phyloP scores from a whole-genome alignment of 192 early-diverging fungal genomes.

The Entomortierella chlamydospora region DNA sequence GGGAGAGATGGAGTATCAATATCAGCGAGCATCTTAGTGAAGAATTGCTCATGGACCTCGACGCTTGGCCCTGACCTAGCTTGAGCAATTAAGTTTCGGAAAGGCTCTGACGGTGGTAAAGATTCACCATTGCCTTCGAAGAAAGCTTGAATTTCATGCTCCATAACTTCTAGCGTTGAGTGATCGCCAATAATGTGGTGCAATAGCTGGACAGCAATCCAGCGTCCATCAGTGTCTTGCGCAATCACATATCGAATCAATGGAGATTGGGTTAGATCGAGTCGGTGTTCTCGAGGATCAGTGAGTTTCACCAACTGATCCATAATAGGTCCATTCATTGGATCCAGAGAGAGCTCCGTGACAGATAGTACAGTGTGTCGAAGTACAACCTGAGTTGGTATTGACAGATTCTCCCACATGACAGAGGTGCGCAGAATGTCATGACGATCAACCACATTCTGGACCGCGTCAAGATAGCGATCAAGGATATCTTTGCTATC shows the following conservation, averaged over 20 bases:
- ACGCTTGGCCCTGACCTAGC: not conserved
- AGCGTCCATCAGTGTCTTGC: not conserved
- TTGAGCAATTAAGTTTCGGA: not conserved
- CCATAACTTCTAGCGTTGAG: not conserved
- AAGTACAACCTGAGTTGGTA: not conserved
- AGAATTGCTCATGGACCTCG: not conserved
- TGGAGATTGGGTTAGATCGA: not conserved
- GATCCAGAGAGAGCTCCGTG: no score
- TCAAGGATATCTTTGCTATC: no score
- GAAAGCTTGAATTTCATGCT: not conserved
- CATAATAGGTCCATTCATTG: no score
- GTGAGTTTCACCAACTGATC: no score
- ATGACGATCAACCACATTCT: conserved; percentile 1
- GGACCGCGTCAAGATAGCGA: no score
- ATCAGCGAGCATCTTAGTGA: not conserved
- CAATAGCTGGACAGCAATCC: not conserved
- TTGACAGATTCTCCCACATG: no score
- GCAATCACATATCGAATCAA: not conserved
- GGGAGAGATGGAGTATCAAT: not conserved
- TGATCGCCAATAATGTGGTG: conserved; percentile 1
- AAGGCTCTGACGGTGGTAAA: not conserved
- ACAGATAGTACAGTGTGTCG: no score
- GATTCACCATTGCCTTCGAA: not conserved
- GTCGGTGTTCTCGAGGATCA: no score
- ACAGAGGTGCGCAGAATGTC: not conserved